A percentile compares a stretch with the other conserved stretches of the same genome.
phyloP scores from a whole-genome alignment of 495 filamentous ascomycete genomes.

The Neurospora hispaniola region DNA sequence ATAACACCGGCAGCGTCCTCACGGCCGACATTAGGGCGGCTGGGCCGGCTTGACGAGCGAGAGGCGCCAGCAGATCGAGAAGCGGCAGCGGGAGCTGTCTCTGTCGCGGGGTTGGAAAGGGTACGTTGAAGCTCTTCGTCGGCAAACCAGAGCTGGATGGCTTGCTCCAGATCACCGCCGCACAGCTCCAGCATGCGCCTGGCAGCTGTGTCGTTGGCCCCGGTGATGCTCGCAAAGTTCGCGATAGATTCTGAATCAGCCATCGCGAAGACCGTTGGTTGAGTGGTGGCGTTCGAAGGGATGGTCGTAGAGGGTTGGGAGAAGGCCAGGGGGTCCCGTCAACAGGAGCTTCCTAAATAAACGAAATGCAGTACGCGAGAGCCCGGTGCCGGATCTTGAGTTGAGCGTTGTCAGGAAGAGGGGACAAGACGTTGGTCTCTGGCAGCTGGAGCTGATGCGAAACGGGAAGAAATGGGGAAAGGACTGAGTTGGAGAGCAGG shows the following conservation, averaged over 20 bases:
- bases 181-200: conserved; percentile 71
- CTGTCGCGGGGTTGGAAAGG: conserved; percentile 29
- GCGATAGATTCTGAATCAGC: conserved; percentile 45
- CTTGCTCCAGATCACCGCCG: conserved; percentile 71
- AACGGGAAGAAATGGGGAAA: neutral
- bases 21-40: conserved; percentile 23
- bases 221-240: conserved; percentile 62
- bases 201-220: conserved; percentile 47
- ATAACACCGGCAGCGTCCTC: conserved; percentile 53
- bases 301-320: neutral
- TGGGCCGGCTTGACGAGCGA: conserved; percentile 8
- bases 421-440: neutral
- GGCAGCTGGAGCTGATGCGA: neutral
- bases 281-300: neutral
- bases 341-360: neutral
- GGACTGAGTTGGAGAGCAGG: neutral
- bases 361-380: neutral
- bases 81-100: conserved; percentile 18
- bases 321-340: neutral
- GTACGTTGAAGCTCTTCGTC: conserved; percentile 54
- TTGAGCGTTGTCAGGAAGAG: neutral
- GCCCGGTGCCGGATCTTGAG: neutral
- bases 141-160: conserved; percentile 81
- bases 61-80: conserved; percentile 9
- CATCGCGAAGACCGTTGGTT: conserved; percentile 41